phyloP scores from a whole-genome alignment of 768 basidiomycete genomes.

The Suillus sp. region DNA sequence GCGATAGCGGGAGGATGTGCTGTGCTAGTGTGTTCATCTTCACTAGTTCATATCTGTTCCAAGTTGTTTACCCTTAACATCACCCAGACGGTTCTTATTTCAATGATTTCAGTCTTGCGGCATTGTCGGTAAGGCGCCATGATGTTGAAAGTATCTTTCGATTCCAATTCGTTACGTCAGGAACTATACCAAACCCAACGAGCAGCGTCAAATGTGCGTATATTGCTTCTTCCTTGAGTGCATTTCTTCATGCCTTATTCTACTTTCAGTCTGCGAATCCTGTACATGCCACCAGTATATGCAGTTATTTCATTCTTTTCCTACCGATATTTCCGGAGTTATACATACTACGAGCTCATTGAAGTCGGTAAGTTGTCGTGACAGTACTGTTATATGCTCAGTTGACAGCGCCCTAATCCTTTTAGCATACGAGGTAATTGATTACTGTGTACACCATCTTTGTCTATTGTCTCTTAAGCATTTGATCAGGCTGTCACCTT shows the following conservation, averaged over 20 bases:
- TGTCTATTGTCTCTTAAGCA: conserved; percentile 21
- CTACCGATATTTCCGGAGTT: conserved; percentile 80
- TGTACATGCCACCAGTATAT: conserved; percentile 85
- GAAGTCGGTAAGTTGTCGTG: conserved; percentile 44
- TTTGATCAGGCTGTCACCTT: conserved; percentile 67
- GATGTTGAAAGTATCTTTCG: neutral
- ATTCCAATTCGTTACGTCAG: conserved; percentile 38
- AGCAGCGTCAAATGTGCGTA: conserved; percentile 81
- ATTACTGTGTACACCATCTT: conserved; percentile 4
- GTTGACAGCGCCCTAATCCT: conserved; percentile 20
- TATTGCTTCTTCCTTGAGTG: neutral
- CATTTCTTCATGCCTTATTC: conserved; percentile 2
- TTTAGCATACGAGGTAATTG: conserved; percentile 67
- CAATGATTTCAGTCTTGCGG: conserved; percentile 52
- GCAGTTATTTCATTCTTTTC: conserved; percentile 84
- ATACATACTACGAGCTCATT: conserved; percentile 61
- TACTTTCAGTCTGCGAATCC: conserved; percentile 60
- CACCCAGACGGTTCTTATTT: conserved; percentile 60
- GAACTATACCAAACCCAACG: conserved; percentile 66
- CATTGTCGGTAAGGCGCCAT: conserved; percentile 60
- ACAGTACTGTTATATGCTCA: conserved; percentile 8
- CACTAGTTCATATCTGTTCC: neutral
- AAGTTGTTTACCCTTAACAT: neutral
- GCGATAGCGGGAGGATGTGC: conserved; percentile 67
- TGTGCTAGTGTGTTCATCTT: conserved; percentile 45